Evolutionary conservation across 1,284 basidiomycete species (phyloP), one percentile per base, ranked within the genome.

Genomic region (Rhizoctonia solani): DNA sequence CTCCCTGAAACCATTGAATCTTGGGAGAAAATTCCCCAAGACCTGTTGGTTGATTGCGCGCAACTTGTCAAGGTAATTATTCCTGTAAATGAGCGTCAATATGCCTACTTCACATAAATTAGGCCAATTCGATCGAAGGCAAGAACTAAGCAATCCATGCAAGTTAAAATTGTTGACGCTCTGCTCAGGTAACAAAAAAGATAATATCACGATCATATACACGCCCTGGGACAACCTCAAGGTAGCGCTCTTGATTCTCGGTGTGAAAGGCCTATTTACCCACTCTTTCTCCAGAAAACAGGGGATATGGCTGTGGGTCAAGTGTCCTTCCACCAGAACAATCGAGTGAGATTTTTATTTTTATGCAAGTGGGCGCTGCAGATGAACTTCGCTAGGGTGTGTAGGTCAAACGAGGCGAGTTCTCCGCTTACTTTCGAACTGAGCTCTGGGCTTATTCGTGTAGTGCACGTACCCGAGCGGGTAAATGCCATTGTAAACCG

Each of bases 281-380:
- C 9, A 30, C 16, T 41, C 21, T 44, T 25, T 3, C 69, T 71
- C 9, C 69, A 93, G 90, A 98, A 98, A 92, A 90, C 91, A 6
- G 95, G 95, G 0, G 93, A 96, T 75, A 96, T 96, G 93, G 93
- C 93, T 0, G 88, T 95, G 1, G 96, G 97, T 0, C 89, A 95
- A 73, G 97, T 99, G 0, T 90, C 93, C 0, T 99, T 99, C 76
- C 90, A 96, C 73, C 91, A 82, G 67, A 94, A 98, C 75, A 92
- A 94, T 73, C 83, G 84, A 77, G 92, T 92, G 66, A 61, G 80
- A 71, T 14, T 54, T 19, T 9, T 34, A 13, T 54, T 25, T 23
- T 4, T 41, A 21, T 25, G 65, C 34, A 8, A 27, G 30, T 50
- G 1, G 49, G 34, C 47, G 47, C 53, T 19, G 32, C 32, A 49